Conservation (phyloP, 2,329 filamentous ascomycete genomes). For the Trichoderma koningiopsis region DNA sequence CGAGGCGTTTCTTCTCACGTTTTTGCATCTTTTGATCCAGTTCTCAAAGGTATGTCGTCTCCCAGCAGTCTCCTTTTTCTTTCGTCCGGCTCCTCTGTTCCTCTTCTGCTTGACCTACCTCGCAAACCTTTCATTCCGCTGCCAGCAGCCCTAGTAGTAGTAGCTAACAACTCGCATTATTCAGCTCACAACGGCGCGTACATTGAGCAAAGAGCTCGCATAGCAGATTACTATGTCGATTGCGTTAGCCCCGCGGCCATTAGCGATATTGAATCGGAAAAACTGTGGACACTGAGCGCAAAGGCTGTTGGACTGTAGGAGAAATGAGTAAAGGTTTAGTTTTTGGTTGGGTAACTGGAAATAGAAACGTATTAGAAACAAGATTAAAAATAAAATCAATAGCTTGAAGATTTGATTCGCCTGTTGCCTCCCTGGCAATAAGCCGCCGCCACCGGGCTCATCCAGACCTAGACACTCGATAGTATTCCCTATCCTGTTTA, state of each 20-base stretch:
- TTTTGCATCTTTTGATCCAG: conserved; percentile 43
- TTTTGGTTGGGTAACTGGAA: background rate
- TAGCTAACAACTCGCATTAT: background rate
- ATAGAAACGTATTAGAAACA: background rate
- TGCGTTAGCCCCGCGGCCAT: conserved; percentile 37
- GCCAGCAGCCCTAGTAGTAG: background rate
- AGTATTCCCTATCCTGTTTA: background rate
- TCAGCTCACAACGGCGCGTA: conserved; percentile 39
- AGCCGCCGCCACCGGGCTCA: background rate
- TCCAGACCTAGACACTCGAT: background rate
- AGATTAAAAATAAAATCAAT: background rate
- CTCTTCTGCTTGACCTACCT: background rate
- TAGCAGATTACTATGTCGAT: conserved; percentile 37
- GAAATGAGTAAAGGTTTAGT: conserved; percentile 38
- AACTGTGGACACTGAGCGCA: conserved; percentile 51
- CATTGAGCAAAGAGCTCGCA: conserved; percentile 37
- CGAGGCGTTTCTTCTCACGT: conserved; percentile 41
- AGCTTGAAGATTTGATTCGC: background rate
- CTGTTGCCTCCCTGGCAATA: background rate
- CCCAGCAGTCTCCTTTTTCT: background rate
- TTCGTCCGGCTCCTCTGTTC: background rate
- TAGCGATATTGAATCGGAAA: conserved; percentile 43
- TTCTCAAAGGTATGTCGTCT: conserved; percentile 32
- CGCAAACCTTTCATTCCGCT: background rate
- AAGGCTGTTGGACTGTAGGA: conserved; percentile 44